Evolutionary conservation across 495 filamentous ascomycete genomes (phyloP).

Genomic region (Tuber calosporum): DNA sequence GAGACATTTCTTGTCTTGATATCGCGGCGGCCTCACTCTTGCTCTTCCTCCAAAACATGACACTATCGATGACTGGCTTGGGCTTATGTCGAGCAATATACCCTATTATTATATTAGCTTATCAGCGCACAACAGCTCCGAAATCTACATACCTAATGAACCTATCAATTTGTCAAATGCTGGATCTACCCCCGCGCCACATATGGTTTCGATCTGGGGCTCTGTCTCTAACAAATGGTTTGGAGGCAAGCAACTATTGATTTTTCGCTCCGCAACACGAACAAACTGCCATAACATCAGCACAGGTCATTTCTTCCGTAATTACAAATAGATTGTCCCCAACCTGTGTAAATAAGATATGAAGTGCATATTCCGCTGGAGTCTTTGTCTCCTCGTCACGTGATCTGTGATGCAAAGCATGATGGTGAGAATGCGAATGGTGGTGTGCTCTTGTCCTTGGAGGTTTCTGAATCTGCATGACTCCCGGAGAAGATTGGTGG

Average conservation of each 20-base stretch:
- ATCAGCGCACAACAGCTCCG: conserved; percentile 1
- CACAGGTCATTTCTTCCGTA: neutral
- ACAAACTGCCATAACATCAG: conserved; percentile 46
- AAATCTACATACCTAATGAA: conserved; percentile 56
- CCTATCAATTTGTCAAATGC: conserved; percentile 94
- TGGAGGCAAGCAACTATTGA: conserved; percentile 51
- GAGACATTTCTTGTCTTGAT: conserved; percentile 57
- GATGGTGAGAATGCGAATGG: conserved; percentile 74
- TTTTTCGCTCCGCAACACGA: conserved; percentile 85
- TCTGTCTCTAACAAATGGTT: conserved; percentile 59
- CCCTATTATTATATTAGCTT: conserved; percentile 46
- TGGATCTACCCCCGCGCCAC: conserved; percentile 78
- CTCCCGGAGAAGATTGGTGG: conserved; percentile 29
- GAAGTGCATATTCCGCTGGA: conserved; percentile 90
- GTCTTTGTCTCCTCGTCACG: conserved; percentile 55
- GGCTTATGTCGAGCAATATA: conserved; percentile 83
- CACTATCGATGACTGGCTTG: conserved; percentile 88
- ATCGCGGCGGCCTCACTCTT: conserved; percentile 77
- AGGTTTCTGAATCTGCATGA: conserved; percentile 37
- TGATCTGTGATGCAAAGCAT: conserved; percentile 56
- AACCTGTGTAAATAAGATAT: conserved; percentile 89
- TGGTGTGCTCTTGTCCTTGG: conserved; percentile 50
- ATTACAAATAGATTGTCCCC: conserved; percentile 36
- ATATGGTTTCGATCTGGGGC: conserved; percentile 75
- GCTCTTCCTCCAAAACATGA: conserved; percentile 93